Conservation (phyloP, 2,329 filamentous ascomycete genomes). For the Trichoderma oligosporum region DNA sequence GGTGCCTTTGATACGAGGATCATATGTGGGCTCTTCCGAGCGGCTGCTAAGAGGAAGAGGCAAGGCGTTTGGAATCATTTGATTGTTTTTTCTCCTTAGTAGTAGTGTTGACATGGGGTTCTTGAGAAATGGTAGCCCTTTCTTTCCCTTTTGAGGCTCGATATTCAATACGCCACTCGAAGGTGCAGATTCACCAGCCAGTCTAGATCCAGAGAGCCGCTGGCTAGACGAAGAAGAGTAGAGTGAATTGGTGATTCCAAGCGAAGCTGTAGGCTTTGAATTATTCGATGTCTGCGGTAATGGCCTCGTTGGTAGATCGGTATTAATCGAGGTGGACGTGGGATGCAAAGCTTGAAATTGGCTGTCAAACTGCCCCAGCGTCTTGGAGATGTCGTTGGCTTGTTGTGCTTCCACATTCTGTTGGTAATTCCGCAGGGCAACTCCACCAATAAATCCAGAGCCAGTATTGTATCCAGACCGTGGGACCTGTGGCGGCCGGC, state of each 20-base stretch:
- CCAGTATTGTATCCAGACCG: conserved; percentile 36
- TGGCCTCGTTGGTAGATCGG: conserved; percentile 32
- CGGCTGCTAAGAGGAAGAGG: conserved; percentile 40
- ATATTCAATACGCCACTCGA: conserved; percentile 18
- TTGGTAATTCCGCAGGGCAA: conserved; percentile 51
- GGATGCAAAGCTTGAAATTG: conserved; percentile 6
- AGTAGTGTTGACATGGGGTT: conserved; percentile 58
- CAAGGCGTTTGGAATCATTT: conserved; percentile 43
- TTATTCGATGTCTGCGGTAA: conserved; percentile 28
- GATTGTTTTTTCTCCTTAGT: conserved; percentile 53
- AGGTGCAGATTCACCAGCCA: conserved; percentile 39
- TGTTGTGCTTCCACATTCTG: conserved; percentile 34
- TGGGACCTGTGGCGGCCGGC: conserved; percentile 28
- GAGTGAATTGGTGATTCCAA: conserved; percentile 48
- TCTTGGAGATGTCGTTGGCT: conserved; percentile 14
- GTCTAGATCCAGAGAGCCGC: conserved; percentile 41
- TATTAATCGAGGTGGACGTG: conserved; percentile 29
- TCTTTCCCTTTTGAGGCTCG: conserved; percentile 48
- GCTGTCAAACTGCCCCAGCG: conserved; percentile 12
- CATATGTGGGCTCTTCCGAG: conserved; percentile 49
- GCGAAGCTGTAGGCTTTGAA: conserved; percentile 39
- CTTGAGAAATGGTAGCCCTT: conserved; percentile 55
- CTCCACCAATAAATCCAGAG: conserved; percentile 52
- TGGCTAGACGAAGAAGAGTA: conserved; percentile 35
- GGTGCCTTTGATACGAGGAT: conserved; percentile 62